Conservation (phyloP, 345 rosid genomes). For the Schrenkiella parvula region DNA sequence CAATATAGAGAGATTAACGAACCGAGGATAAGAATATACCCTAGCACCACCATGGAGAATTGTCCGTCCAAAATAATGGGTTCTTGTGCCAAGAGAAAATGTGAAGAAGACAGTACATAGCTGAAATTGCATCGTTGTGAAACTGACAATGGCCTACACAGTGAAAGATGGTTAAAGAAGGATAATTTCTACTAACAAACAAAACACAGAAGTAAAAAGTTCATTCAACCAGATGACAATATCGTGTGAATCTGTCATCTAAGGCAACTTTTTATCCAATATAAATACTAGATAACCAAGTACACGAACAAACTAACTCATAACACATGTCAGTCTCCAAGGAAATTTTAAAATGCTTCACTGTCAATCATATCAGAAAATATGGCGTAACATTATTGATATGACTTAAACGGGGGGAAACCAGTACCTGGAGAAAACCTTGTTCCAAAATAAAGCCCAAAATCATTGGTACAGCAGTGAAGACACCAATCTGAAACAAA, state of each 20-base stretch:
- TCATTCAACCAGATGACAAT: neutral
- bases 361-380: constrained; percentile 5
- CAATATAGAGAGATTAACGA: neutral
- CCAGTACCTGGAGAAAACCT: constrained; percentile 37
- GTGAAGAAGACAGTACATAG: constrained; percentile 97
- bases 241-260: neutral
- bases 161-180: neutral
- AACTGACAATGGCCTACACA: constrained; percentile 85
- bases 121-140: constrained; percentile 92
- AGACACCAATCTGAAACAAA: constrained; percentile 92
- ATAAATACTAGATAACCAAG: neutral
- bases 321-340: neutral
- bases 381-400: neutral
- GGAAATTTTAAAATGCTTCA: neutral
- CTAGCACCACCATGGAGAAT: constrained; percentile 98
- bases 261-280: neutral
- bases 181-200: constrained; percentile 3
- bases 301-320: neutral
- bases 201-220: neutral
- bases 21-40: constrained; percentile 41
- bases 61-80: constrained; percentile 96
- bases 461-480: constrained; percentile 96
- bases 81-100: constrained; percentile 89
- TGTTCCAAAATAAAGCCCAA: constrained; percentile 52
- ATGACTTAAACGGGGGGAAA: constrained; percentile 6